Evolutionary conservation across 306 rosid genomes (phyloP), one percentile per base, ranked within the genome.

Genomic region (Pterocarpus macrocarpus): DNA sequence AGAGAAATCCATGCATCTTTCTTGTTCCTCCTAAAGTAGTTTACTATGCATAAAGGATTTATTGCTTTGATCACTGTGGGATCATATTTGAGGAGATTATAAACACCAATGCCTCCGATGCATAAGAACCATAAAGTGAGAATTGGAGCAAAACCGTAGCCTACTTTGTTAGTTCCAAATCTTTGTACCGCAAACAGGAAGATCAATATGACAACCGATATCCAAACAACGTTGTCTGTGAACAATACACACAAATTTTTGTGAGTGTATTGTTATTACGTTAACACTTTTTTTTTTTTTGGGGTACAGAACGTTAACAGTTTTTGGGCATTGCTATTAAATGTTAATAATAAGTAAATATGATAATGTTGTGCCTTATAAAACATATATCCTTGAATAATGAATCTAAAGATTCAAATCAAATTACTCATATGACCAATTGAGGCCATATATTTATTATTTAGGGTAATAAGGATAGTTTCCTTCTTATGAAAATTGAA

Each of bases 1-100:
- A 94, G 98, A 12, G 98, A 94, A 68, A 94, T 83, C 98, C 97
- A 94, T 75, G 93, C 97, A 13, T 90, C 82, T 65, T 81, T 84
- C 34, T 84, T 85, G 83, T 94, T 94, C 82, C 94, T 92, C 5
- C 8, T 45, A 50, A 94, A 90, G 57, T 92, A 94, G 32, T 84
- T 68, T 1, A 90, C 38, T 1, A 94, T 89, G 85, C 89, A 89
- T 11, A 34, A 68, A 16, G 97, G 98, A 70, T 92, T 90, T 32
- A 92, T 16, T 16, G 96, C 98, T 72, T 89, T 92, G 61, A 88
- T 3, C 5, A 94, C 96, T 0, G 87, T 10, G 7, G 94, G 76
- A 68, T 94, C 98, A 49, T 79, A 82, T 64, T 87, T 89, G 87
- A 90, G 4, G 78, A 94, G 86, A 69, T 90, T 94, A 83, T 71